Evolutionary conservation across 257 asterid species (phyloP).

Genomic region (Echium plantagineum): DNA sequence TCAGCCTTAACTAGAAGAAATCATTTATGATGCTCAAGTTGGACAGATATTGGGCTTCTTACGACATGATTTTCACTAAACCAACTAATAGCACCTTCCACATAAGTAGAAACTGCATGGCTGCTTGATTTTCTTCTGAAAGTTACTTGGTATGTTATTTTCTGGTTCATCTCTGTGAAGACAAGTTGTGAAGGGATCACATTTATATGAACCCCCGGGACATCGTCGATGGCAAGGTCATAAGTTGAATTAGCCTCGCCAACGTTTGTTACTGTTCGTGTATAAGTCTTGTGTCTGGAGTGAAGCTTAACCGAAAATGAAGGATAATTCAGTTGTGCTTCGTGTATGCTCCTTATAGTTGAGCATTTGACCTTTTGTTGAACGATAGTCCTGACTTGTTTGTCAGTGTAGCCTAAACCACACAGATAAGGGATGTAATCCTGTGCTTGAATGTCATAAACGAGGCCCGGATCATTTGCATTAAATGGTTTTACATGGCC

Average conservation of each 20-base stretch:
- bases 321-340: not conserved
- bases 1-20: not conserved
- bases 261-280: not conserved
- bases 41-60: not conserved
- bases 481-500: no score
- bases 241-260: constrained; percentile 17
- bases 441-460: not conserved
- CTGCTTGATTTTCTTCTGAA: constrained; percentile 2
- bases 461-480: no score
- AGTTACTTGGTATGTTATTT: constrained; percentile 17
- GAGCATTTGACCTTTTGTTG: not conserved
- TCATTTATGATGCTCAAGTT: not conserved
- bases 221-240: constrained; percentile 11
- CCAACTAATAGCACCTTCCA: not conserved
- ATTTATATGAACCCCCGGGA: constrained; percentile 18
- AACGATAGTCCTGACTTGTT: not conserved
- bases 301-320: not conserved
- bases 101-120: not conserved
- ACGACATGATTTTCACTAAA: not conserved
- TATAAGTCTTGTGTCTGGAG: not conserved
- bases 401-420: not conserved
- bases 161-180: constrained; percentile 21
- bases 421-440: not conserved
- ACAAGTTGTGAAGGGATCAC: constrained; percentile 19
- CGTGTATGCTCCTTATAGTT: not conserved